Evolutionary conservation across 129 eudicot species (phyloP).

Genomic region (Saposhnikovia divaricata): DNA sequence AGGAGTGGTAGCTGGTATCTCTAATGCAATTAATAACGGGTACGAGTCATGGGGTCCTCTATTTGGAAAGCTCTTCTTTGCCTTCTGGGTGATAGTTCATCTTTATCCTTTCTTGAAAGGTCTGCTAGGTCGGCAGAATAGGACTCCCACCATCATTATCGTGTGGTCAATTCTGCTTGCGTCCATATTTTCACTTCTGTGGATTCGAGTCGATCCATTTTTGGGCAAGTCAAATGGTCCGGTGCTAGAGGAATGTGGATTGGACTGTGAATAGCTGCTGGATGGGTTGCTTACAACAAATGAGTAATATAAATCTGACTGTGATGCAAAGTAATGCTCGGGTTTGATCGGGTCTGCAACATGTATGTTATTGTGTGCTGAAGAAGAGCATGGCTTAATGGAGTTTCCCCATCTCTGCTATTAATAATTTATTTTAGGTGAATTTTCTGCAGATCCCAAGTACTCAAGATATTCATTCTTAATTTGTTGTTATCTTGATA

Average conservation of each 20-base stretch:
- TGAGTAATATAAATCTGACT: not conserved
- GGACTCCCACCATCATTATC: constrained; percentile 49
- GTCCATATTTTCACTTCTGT: constrained; percentile 53
- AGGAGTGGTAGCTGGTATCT: constrained; percentile 54
- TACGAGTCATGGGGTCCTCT: constrained; percentile 81
- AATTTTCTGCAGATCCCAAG: too few relatives aligned
- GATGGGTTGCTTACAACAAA: not conserved
- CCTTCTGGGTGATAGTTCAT: constrained; percentile 70
- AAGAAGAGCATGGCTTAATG: not conserved
- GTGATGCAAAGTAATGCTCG: not conserved
- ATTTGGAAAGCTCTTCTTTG: constrained; percentile 56
- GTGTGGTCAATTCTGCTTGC: constrained; percentile 70
- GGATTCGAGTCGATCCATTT: constrained; percentile 73
- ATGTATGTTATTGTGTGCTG: not conserved
- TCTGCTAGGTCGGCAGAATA: constrained; percentile 50
- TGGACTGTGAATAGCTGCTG: constrained; percentile 37
- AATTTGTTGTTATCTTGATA: too few relatives aligned
- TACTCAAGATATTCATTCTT: too few relatives aligned
- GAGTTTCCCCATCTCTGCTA: too few relatives aligned
- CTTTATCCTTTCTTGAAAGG: constrained; percentile 79
- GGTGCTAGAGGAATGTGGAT: constrained; percentile 52
- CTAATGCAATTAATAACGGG: constrained; percentile 66
- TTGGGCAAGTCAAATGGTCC: constrained; percentile 48
- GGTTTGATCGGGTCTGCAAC: not conserved
- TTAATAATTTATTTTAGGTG: too few relatives aligned